Evolutionary conservation across 768 basidiomycete species (phyloP), one percentile per base, ranked within the genome.

Genomic region (Pulveroboletus ravenelii): DNA sequence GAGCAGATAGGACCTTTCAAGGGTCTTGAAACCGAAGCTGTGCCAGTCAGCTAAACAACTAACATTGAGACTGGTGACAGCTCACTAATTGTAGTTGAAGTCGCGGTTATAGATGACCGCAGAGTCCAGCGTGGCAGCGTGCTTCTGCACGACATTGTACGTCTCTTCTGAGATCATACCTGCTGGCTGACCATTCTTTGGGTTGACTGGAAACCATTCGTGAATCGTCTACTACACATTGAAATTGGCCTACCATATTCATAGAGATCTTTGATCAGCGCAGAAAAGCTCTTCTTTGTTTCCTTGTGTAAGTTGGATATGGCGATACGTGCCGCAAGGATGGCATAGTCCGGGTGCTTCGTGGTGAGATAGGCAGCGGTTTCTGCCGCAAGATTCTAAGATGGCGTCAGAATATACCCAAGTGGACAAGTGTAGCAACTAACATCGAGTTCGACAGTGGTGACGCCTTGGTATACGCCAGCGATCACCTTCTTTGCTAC

Each of bases 261-360:
- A 67, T 97, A 91, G 34, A 99, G 74, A 65, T 98, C 94, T 52
- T 82, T 82, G 63, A 99, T 79, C 56, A 99, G 95, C 52, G 85
- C 80, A 1, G 92, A 93, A 67, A 99, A 98, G 59, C 74, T 89
- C 77, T 98, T 98, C 75, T 93, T 97, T 15, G 96, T 98, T 73
- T 99, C 95, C 64, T 99, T 98, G 80, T 99, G 96, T 10, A 98
- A 74, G 66, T 98, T 99, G 43, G 95, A 97, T 62, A 99, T 93
- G 49, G 96, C 96, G 47, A 99, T 98, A 51, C 96, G 92, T 18
- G 96, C 96, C 6, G 96, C 96, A 55, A 99, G 90, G 53, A 98
- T 85, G 23, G 96, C 96, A 61, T 99, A 99, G 67, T 99, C 96
- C 8, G 95, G 93, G 64, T 94, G 93, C 58, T 91, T 93, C 25